Percentiles rank a stretch among this genome's conserved stretches.
These are phyloP conservation scores for Erysiphe pulchra DNA, from an alignment of 2,329 filamentous ascomycete species.

Conservation along the genomic window DNA sequence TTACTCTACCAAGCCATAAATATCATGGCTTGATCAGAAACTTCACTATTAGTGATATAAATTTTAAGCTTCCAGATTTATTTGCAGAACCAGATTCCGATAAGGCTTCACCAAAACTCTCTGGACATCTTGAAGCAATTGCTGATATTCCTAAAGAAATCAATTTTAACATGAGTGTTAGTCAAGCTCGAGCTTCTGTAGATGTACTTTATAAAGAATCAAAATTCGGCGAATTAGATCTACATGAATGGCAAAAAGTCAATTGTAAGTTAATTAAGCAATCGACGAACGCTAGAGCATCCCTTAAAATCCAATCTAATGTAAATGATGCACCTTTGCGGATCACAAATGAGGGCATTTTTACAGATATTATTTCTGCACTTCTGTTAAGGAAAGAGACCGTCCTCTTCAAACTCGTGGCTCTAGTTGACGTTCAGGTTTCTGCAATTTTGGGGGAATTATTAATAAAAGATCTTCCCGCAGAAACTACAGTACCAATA, in stretches of 20 bases:
- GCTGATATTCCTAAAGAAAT: slow-evolving; percentile 63
- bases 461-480: slow-evolving; percentile 60
- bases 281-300: slow-evolving; percentile 28
- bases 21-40: slow-evolving; percentile 69
- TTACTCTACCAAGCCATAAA: slow-evolving; percentile 59
- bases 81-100: slow-evolving; percentile 51
- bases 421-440: slow-evolving; percentile 60
- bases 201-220: slow-evolving; percentile 56
- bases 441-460: slow-evolving; percentile 61
- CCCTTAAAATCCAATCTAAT: slow-evolving; percentile 47
- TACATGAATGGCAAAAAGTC: slow-evolving; percentile 62
- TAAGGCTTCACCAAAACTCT: slow-evolving; percentile 50
- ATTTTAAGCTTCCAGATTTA: slow-evolving; percentile 65
- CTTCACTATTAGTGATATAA: slow-evolving; percentile 63
- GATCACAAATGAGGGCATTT: slow-evolving; percentile 55
- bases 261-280: slow-evolving; percentile 47
- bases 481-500: slow-evolving; percentile 61
- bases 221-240: slow-evolving; percentile 57
- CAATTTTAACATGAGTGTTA: slow-evolving; percentile 62
- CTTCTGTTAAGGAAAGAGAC: slow-evolving; percentile 47
- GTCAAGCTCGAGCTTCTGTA: slow-evolving; percentile 47
- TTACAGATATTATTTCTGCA: slow-evolving; percentile 56
- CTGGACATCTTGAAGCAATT: slow-evolving; percentile 56
- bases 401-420: slow-evolving; percentile 49
- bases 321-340: slow-evolving; percentile 59